Evolutionary conservation across 441 rosid species (phyloP), one percentile per base, ranked within the genome.

Genomic region (Croton laevigatus): DNA sequence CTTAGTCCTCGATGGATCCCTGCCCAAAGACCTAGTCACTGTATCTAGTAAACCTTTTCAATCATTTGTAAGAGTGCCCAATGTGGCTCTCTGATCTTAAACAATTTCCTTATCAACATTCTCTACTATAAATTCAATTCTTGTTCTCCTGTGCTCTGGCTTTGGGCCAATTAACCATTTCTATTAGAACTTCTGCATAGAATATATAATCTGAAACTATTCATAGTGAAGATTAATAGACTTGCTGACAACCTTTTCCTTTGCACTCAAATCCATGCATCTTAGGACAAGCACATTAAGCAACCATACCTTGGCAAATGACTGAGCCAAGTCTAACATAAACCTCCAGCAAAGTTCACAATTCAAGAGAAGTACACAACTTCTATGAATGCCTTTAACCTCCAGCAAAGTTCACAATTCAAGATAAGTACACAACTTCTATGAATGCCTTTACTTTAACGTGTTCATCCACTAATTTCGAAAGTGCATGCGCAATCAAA

Each of bases 271-370:
- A 5, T 38, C 9, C 27, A 10, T 13, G 22, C 48, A n/a, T 51
- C 20, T 53, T 6, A 46, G 19, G 65, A n/a, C 19, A 54, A 54
- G 49, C 16, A 61, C 49, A 9, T 23, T 12, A 19, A 37, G 49
- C 4, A 23, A 55, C 27, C 8, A 17, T 9, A 57, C 23, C 2
- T 13, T 51, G 60, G 8, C 37, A 61, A 55, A 20, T 59, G 36
- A 19, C 36, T 57, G 38, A 73, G 38, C 40, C 59, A 49, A 54
- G 52, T 12, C 22, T 54, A 59, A 46, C 38, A 17, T 66, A 65
- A 66, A 49, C 45, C 49, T 16, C 19, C 6, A 62, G 74, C 42
- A 62, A 63, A 49, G 22, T 54, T 57, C 46, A 51, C 36, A 27
- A 27, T 27, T 27, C 32, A 27, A 27, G 32, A 2, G 32, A 27